phyloP scores from a whole-genome alignment of 495 filamentous ascomycete species.

The Lasiosphaeris hirsuta region DNA sequence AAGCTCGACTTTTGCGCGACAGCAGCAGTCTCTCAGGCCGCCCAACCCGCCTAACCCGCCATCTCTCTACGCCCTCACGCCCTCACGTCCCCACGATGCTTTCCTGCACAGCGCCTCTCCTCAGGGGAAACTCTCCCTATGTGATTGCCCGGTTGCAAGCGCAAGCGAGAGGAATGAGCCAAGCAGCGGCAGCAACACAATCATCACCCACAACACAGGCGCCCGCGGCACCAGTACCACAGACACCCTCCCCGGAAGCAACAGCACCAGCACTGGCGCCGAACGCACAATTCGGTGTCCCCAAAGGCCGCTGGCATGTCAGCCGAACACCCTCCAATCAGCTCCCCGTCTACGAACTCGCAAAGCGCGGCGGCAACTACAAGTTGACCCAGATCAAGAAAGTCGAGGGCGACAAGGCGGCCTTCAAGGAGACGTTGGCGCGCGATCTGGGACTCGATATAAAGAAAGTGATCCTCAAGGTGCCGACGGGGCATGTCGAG shows the following conservation, averaged over 20 bases:
- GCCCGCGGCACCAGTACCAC: neutral
- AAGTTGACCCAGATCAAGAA: conserved; percentile 73
- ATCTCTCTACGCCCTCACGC: no score
- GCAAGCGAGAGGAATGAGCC: neutral
- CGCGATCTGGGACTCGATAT: conserved; percentile 40
- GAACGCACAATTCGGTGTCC: neutral
- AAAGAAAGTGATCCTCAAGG: conserved; percentile 52
- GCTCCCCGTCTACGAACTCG: conserved; percentile 72
- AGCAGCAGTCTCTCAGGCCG: no score
- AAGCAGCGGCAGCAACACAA: neutral
- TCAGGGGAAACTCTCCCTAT: neutral
- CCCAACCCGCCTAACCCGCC: no score
- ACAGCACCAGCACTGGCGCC: conserved; percentile 1
- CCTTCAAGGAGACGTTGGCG: conserved; percentile 49
- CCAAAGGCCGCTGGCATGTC: conserved; percentile 61
- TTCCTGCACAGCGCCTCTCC: neutral
- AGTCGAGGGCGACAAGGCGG: conserved; percentile 65
- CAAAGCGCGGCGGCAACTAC: conserved; percentile 73
- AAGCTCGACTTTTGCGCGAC: no score
- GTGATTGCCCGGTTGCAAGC: neutral
- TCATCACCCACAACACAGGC: neutral
- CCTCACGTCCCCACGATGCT: no score
- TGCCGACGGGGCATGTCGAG: conserved; percentile 59
- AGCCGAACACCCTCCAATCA: conserved; percentile 66
- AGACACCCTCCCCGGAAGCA: neutral